phyloP scores from a whole-genome alignment of 2,329 filamentous ascomycete species.

The Penicillium psychrosexuale region DNA sequence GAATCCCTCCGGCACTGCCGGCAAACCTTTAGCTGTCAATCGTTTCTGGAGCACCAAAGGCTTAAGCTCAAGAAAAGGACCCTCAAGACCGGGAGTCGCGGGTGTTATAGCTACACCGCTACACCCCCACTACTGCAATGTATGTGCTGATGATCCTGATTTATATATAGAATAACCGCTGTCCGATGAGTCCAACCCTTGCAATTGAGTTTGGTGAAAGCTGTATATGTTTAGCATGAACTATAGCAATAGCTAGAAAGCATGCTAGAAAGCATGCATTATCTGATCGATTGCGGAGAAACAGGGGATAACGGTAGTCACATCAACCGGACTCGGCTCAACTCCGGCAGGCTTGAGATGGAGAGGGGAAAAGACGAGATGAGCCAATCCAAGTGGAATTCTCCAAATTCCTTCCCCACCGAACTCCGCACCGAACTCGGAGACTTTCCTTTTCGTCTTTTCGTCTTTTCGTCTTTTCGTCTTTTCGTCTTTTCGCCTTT shows the following conservation, averaged over 20 bases:
- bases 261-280: not conserved
- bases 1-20: not conserved
- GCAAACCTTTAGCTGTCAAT: constrained; percentile 1
- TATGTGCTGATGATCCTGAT: not conserved
- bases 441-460: not conserved
- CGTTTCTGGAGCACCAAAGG: not conserved
- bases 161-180: not conserved
- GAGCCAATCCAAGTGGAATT: constrained; percentile 5
- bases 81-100: not conserved
- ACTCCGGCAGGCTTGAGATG: constrained; percentile 4
- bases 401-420: constrained; percentile 14
- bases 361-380: not conserved
- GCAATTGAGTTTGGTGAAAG: not conserved
- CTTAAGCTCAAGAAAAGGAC: not conserved
- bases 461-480: not conserved
- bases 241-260: not conserved
- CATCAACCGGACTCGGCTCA: constrained; percentile 20
- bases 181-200: not conserved
- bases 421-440: constrained; percentile 22
- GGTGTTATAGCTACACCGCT: not conserved
- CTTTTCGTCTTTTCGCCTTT: not conserved
- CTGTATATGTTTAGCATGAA: not conserved
- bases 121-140: not conserved
- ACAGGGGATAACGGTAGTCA: not conserved
- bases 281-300: constrained; percentile 3